Base-by-base conservation (phyloP, 2,329 filamentous ascomycete genomes). In the Lecanosticta acicola region DNA sequence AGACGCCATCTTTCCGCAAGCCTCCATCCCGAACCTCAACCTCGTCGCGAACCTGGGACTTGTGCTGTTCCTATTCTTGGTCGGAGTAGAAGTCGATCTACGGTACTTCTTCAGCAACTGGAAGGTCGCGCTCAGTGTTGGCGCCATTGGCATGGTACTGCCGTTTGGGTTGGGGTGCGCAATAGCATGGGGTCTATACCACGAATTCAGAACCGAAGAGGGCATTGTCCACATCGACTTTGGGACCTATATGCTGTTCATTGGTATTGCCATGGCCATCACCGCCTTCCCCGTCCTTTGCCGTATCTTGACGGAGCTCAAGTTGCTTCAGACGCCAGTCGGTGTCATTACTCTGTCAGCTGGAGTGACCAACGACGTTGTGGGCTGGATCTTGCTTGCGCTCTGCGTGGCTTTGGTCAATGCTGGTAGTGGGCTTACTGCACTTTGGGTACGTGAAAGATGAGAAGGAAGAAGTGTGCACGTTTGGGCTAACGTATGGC, bases 321-420 rank as follows among this genome's bases (percentile, higher is more conserved):
- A 95, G 59, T 74, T 97, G 40, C 80, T 97, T 3, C 72, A 78
- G 44, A 93, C 88, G 1, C 79, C 84, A 0, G 90, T 95, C 3
- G 90, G 90, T 60, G 80, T 95, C 29, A 94, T 94, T 32, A 86
- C 90, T 1, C 75, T 96, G 7, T 89, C 90, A 2, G 90, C 90
- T 4, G 91, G 91, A 41, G 89, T 96, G 11, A 88, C 87, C 1
- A 96, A 97, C 63, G 91, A 97, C 61, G 88, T 93, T 13, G 80
- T 85, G 3, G 87, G 87, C 46, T 97, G 91, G 91, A 84, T 96
- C 54, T 73, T 97, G 13, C 81, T 97, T 18, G 91, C 91, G 0
- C 82, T 97, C 20, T 96, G 91, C 56, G 90, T 97, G 26, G 87
- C 91, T 0, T 76, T 97, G 19, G 90, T 95, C 59, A 97, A 97